phyloP scores from a whole-genome alignment of 225 moss, liverwort and hornwort genomes.

The Physcomitrellopsis africana region DNA sequence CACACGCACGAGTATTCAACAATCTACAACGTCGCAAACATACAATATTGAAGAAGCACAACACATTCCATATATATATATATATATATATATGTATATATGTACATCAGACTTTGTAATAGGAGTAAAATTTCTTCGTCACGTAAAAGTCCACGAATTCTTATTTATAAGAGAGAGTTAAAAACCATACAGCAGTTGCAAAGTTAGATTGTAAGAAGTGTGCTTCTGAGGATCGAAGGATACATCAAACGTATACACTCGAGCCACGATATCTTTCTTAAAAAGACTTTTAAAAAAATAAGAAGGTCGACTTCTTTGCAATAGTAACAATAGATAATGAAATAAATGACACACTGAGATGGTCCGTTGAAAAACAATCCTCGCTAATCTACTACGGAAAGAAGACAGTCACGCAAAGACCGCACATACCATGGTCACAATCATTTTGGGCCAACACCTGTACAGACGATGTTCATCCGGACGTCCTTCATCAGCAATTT shows the following conservation, averaged over 20 bases:
- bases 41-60: not conserved
- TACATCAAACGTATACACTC: not conserved
- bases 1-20: not conserved
- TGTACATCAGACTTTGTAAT: too few relatives aligned
- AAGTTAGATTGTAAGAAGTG: not conserved
- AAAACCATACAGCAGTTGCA: not conserved
- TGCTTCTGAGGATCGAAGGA: not conserved
- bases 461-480: not conserved
- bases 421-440: not conserved
- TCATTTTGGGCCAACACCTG: not conserved
- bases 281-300: not conserved
- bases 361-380: not conserved
- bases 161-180: not conserved
- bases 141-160: not conserved
- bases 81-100: too few relatives aligned
- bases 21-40: not conserved
- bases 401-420: not conserved
- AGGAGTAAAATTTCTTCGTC: not conserved
- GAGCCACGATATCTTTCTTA: constrained; percentile 1
- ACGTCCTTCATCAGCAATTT: not conserved
- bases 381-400: not conserved
- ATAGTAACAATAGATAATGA: too few relatives aligned
- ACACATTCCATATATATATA: not conserved
- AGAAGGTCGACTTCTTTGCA: not conserved
- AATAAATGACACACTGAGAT: not conserved